Evolutionary conservation across 176 grass and related monocot species (phyloP).

Genomic region (Hsuehochloa calcarea): DNA sequence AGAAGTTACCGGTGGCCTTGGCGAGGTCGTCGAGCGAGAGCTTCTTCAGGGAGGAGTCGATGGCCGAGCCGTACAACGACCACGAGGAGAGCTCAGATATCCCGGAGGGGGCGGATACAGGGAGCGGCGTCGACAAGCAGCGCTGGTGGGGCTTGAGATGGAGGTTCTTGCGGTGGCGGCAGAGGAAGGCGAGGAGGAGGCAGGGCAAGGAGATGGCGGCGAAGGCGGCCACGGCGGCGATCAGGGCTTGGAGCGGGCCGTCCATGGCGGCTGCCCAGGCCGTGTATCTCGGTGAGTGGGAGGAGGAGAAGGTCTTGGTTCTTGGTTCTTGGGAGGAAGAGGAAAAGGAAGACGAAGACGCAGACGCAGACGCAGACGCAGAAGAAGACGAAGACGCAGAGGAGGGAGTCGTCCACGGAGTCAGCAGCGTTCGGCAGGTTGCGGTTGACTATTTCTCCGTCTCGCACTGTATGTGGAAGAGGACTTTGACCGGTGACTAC

Average conservation of each 20-base stretch:
- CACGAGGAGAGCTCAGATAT: background rate
- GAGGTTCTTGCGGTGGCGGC: constrained; percentile 2
- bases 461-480: background rate
- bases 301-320: background rate
- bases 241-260: constrained; percentile 18
- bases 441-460: constrained; percentile 16
- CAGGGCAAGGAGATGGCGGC: constrained; percentile 41
- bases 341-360: background rate
- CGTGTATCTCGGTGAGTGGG: background rate
- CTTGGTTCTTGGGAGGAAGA: background rate
- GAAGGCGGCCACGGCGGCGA: constrained; percentile 33
- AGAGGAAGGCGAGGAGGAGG: constrained; percentile 39
- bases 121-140: background rate
- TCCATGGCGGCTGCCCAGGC: constrained; percentile 43
- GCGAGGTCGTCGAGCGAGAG: constrained; percentile 65
- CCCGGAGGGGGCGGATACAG: background rate
- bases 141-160: background rate
- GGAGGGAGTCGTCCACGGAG: constrained; percentile 13
- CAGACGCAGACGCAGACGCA: too few species aligned
- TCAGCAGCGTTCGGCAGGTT: constrained; percentile 10
- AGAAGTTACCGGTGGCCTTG: constrained; percentile 66
- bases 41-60: constrained; percentile 43
- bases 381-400: too few species aligned
- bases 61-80: background rate
- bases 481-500: constrained; percentile 26